Base-by-base conservation (phyloP, 768 basidiomycete genomes). In the Pholiota microspora region DNA sequence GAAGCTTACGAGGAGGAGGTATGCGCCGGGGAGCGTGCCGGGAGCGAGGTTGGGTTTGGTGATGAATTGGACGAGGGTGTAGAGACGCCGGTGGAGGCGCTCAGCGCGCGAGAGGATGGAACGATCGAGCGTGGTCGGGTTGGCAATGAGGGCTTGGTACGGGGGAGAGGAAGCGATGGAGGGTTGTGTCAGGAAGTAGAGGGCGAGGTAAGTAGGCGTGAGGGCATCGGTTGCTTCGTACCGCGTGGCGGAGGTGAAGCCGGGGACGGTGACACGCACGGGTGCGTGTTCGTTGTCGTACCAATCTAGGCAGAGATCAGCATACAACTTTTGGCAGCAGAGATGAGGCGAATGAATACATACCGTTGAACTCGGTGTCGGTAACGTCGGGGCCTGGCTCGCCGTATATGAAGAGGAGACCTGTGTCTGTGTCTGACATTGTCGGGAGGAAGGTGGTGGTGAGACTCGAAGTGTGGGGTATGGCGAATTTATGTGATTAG, bases 231-330 rank as follows among this genome's bases (percentile, higher is more conserved):
- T 58, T 8, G 72, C 72, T 51, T 69, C 71, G 68, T 69, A 74
- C 7, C 70, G 68, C 35, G 64, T 27, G 4, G 67, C 71, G 29
- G 60, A 67, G 27, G 52, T 44, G 58, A 72, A 62, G 2, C 71
- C 69, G 12, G 70, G 68, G 21, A 71, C 64, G 8, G 68, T 64
- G 16, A 70, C 59, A 24, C 69, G 60, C 8, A 63, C 62, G 7
- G 70, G 70, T 25, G 58, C 67, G 45, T 72, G 73, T 54, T 71
- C 70, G 29, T 67, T 68, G 47, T 71, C 68, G 62, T 71, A 72
- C 70, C 72, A 73, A 44, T 70, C 72, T 73, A 44, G n/a, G n/a
- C n/a, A n/a, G n/a, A n/a, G 6, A 42, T 18, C 13, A 23, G 15
- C 16, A 12, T 21, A 46, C 21, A 29, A 21, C n/a, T n/a, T n/a